A percentile compares a stretch with the other conserved stretches of the same genome.
Conservation (phyloP, 2,329 filamentous ascomycete genomes). For the Xylariales sp. region DNA sequence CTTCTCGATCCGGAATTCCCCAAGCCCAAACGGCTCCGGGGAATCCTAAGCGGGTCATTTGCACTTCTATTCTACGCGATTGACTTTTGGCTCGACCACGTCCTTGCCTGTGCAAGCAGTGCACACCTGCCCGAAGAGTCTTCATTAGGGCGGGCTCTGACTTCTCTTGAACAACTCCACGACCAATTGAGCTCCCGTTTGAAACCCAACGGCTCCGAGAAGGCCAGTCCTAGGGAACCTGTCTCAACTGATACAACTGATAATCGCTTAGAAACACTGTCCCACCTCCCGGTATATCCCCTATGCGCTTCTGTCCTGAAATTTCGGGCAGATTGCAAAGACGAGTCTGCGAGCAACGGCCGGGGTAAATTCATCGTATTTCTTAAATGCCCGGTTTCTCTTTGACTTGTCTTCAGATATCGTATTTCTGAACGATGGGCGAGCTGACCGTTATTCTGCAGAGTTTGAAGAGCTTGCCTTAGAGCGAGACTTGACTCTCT, state of each 20-base stretch:
- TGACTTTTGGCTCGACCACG: slow-evolving; percentile 28
- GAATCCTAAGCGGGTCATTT: slow-evolving; percentile 21
- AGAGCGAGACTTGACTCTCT: slow-evolving; percentile 16
- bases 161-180: slow-evolving; percentile 17
- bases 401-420: background rate
- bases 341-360: slow-evolving; percentile 15
- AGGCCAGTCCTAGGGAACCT: background rate
- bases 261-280: slow-evolving; percentile 12
- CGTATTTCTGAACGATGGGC: background rate
- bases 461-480: slow-evolving; percentile 17
- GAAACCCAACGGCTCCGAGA: background rate
- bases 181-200: background rate
- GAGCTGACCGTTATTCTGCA: slow-evolving; percentile 5
- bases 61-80: slow-evolving; percentile 21
- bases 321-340: slow-evolving; percentile 16
- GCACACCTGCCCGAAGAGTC: slow-evolving; percentile 6
- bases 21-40: background rate
- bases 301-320: slow-evolving; percentile 3
- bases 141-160: slow-evolving; percentile 12
- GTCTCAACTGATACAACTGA: slow-evolving; percentile 5
- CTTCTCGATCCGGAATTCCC: slow-evolving; percentile 18
- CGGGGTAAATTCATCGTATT: slow-evolving; percentile 7
- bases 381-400: background rate
- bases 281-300: slow-evolving; percentile 14
- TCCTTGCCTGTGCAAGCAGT: slow-evolving; percentile 13